These are phyloP conservation scores for Lasiosphaeria miniovina DNA, from an alignment of 495 filamentous ascomycete species.

Conservation along the genomic window DNA sequence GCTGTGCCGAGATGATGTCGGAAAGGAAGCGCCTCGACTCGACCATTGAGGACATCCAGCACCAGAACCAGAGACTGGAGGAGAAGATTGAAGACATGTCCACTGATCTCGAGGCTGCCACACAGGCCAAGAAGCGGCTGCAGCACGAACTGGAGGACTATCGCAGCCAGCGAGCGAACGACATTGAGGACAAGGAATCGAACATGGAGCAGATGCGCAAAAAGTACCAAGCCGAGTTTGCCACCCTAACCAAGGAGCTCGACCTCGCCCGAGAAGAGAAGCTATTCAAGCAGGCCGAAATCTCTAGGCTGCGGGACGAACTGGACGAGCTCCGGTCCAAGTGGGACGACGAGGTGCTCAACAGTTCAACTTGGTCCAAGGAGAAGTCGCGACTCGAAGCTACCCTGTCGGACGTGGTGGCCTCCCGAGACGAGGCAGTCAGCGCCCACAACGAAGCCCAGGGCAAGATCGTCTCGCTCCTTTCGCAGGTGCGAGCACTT, in stretches of 20 bases:
- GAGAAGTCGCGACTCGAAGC: slow-evolving; percentile 92
- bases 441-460: slow-evolving; percentile 94
- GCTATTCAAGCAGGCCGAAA: slow-evolving; percentile 60
- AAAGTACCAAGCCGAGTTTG: slow-evolving; percentile 95
- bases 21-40: slow-evolving; percentile 89
- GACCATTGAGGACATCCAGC: slow-evolving; percentile 84
- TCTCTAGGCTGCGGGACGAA: slow-evolving; percentile 80
- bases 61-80: slow-evolving; percentile 82
- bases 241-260: slow-evolving; percentile 81
- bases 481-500: slow-evolving; percentile 87
- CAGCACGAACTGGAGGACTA: slow-evolving; percentile 99
- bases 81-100: slow-evolving; percentile 89
- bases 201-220: slow-evolving; percentile 96
- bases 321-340: slow-evolving; percentile 92
- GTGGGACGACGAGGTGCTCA: slow-evolving; percentile 98
- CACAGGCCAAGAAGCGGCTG: slow-evolving; percentile 89
- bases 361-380: slow-evolving; percentile 97
- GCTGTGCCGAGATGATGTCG: slow-evolving; percentile 83
- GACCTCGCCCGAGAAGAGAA: slow-evolving; percentile 89
- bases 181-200: slow-evolving; percentile 94
- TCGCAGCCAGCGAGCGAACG: slow-evolving; percentile 87
- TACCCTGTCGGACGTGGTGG: slow-evolving; percentile 82
- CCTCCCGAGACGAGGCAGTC: slow-evolving; percentile 88
- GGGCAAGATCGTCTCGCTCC: slow-evolving; percentile 79
- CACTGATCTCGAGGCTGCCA: slow-evolving; percentile 79